Percentiles rank a stretch among this genome's conserved stretches.
phyloP scores from a whole-genome alignment of 2,329 filamentous ascomycete genomes.

The Coccinonectria pachysandricola region DNA sequence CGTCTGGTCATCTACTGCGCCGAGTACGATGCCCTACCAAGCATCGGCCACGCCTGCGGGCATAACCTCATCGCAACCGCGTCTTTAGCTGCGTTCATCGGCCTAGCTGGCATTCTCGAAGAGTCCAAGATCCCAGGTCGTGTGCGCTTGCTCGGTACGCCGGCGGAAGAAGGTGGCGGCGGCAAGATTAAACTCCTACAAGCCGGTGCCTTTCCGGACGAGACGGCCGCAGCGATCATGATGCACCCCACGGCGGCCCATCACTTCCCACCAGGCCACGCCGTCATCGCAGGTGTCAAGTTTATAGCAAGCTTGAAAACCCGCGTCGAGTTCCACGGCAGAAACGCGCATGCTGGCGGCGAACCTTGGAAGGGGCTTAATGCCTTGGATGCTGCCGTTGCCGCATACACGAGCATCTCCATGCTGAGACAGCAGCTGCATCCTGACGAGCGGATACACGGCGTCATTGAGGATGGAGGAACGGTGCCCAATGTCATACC shows the following conservation, averaged over 20 bases:
- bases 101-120: slow-evolving; percentile 24
- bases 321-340: slow-evolving; percentile 8
- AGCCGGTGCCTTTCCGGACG: slow-evolving; percentile 18
- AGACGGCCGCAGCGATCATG: slow-evolving; percentile 22
- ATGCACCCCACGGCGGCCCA: slow-evolving; percentile 13
- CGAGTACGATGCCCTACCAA: slow-evolving; percentile 38
- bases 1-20: slow-evolving; percentile 32
- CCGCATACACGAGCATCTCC: slow-evolving; percentile 8
- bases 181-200: slow-evolving; percentile 26
- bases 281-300: slow-evolving; percentile 15
- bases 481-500: slow-evolving; percentile 8
- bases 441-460: slow-evolving; percentile 12
- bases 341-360: slow-evolving; percentile 8
- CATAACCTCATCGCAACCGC: slow-evolving; percentile 35
- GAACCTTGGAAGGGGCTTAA: slow-evolving; percentile 13
- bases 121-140: slow-evolving; percentile 21
- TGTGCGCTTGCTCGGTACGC: slow-evolving; percentile 31
- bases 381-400: slow-evolving; percentile 11
- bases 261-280: not conserved
- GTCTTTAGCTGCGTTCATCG: slow-evolving; percentile 30
- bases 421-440: slow-evolving; percentile 14
- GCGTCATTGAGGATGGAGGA: slow-evolving; percentile 9
- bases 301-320: slow-evolving; percentile 24
- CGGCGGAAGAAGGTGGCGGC: slow-evolving; percentile 33
- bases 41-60: slow-evolving; percentile 35